Percentiles rank a stretch among this genome's conserved stretches.
These are phyloP conservation scores for Coleophoma crateriformis DNA, from an alignment of 2,329 filamentous ascomycete genomes.

Conservation along the genomic window DNA sequence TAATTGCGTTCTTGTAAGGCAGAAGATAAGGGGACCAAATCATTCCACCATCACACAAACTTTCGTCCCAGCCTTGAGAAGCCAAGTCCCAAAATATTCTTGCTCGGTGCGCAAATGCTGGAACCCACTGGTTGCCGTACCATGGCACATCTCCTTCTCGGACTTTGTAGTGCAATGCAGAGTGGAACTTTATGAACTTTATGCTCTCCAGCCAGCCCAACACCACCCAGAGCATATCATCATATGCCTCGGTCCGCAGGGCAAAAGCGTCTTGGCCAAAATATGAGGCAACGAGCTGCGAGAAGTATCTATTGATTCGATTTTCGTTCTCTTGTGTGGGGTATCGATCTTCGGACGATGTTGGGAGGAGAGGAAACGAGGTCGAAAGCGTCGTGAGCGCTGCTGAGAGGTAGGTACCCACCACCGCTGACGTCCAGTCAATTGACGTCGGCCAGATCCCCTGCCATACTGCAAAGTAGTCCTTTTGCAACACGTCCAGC, in stretches of 20 bases:
- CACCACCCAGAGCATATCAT: conserved; percentile 95
- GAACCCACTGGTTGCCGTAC: conserved; percentile 72
- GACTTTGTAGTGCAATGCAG: conserved; percentile 50
- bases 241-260: conserved; percentile 74
- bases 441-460: conserved; percentile 83
- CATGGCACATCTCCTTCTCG: conserved; percentile 37
- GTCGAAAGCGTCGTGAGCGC: conserved; percentile 66
- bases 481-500: conserved; percentile 68
- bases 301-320: conserved; percentile 76
- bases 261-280: conserved; percentile 78
- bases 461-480: conserved; percentile 71
- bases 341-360: conserved; percentile 1
- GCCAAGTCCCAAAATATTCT: conserved; percentile 83
- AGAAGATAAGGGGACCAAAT: conserved; percentile 75
- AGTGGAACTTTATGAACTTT: conserved; percentile 70
- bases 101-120: conserved; percentile 76
- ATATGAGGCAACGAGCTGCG: conserved; percentile 71
- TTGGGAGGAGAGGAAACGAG: conserved; percentile 40
- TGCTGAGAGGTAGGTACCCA: conserved; percentile 73
- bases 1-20: conserved; percentile 96
- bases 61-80: conserved; percentile 72
- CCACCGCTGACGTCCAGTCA: conserved; percentile 89
- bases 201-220: conserved; percentile 83
- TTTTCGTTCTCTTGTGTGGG: conserved; percentile 51
- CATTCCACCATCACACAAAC: conserved; percentile 82